Conservation (phyloP, 257 asterid genomes). For the Rhazya stricta region DNA sequence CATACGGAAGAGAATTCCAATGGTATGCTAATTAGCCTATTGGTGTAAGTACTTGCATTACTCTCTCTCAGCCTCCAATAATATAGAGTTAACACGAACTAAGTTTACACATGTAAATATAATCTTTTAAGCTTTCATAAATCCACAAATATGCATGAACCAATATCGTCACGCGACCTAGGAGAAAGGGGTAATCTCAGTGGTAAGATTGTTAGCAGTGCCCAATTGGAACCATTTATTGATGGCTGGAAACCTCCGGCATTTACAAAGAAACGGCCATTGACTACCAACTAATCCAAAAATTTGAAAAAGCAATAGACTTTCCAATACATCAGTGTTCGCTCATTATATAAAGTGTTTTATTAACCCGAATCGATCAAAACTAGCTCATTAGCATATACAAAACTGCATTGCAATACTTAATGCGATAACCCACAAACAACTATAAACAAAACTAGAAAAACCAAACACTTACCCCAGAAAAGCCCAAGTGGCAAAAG, state of each 20-base stretch:
- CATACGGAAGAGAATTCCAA: not conserved
- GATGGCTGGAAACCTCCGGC: not conserved
- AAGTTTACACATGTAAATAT: not conserved
- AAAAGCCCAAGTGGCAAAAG: constrained; percentile 53
- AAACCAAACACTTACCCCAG: constrained; percentile 36
- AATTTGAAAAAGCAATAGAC: not conserved
- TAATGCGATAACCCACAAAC: not conserved
- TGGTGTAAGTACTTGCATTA: not conserved
- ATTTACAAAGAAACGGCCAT: not conserved
- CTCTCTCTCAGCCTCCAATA: not conserved
- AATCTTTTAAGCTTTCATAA: not conserved
- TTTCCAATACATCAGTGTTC: constrained; percentile 1
- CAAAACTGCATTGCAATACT: not conserved
- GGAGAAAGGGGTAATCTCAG: not conserved
- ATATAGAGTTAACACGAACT: not conserved
- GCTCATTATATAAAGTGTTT: not conserved
- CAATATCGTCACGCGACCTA: not conserved
- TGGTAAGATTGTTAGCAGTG: not conserved
- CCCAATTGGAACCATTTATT: not conserved
- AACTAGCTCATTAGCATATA: not conserved
- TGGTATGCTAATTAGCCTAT: not conserved
- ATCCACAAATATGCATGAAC: not conserved
- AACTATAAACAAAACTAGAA: not conserved
- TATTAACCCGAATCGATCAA: not conserved
- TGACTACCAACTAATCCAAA: not conserved